Conservation (phyloP, 179 eudicot species). For the Spergularia azorica region DNA sequence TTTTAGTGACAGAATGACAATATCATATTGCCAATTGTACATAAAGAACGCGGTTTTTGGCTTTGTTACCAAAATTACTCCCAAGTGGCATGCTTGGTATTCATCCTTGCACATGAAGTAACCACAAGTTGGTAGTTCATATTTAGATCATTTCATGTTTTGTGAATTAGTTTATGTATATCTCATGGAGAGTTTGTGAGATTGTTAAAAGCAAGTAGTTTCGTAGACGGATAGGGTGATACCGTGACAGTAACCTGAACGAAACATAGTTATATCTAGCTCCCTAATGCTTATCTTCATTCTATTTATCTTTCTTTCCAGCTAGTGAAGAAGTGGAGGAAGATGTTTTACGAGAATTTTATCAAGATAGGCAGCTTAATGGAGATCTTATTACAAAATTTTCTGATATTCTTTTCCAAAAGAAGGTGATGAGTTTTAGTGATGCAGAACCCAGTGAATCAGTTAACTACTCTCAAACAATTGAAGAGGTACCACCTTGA, state of each 20-base stretch:
- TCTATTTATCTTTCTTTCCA: slow-evolving; percentile 31
- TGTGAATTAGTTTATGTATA: background rate
- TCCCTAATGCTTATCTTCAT: slow-evolving; percentile 3
- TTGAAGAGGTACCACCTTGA: slow-evolving; percentile 45
- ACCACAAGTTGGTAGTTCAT: too few species aligned
- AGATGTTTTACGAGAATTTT: slow-evolving; percentile 62
- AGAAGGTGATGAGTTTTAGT: slow-evolving; percentile 29
- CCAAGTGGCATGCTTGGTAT: too few species aligned
- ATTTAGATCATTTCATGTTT: background rate
- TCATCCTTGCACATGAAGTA: too few species aligned
- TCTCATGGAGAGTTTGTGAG: background rate
- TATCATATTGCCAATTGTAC: too few species aligned
- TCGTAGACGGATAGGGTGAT: background rate
- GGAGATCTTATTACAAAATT: slow-evolving; percentile 73
- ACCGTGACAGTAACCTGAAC: background rate
- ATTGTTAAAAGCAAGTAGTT: background rate
- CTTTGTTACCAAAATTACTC: too few species aligned
- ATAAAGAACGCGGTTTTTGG: too few species aligned
- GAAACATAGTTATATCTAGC: background rate
- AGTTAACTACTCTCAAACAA: slow-evolving; percentile 30
- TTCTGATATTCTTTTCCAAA: slow-evolving; percentile 65
- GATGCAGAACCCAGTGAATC: slow-evolving; percentile 26
- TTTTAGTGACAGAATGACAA: too few species aligned
- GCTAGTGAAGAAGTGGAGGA: slow-evolving; percentile 58
- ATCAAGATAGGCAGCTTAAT: slow-evolving; percentile 67